Evolutionary conservation across 371 early-diverging fungal genomes (phyloP).

Genomic region (Mortierella sp.): DNA sequence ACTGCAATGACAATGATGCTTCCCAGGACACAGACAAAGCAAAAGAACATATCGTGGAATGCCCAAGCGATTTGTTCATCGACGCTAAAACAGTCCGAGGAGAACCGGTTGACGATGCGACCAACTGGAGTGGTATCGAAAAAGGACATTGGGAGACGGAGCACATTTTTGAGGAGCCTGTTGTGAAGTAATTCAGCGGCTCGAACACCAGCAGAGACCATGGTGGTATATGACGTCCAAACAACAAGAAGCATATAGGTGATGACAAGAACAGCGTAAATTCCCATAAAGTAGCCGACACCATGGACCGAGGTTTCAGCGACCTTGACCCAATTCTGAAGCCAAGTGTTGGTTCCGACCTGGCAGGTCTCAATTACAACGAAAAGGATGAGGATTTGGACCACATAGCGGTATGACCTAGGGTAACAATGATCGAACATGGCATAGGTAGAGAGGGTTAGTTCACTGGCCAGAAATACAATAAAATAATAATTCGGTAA

Average conservation of each 20-base stretch:
- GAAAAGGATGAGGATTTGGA: slow-evolving; percentile 59
- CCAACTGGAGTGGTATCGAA: slow-evolving; percentile 84
- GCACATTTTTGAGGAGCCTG: slow-evolving; percentile 34
- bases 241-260: slow-evolving; percentile 20
- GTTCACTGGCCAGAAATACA: no score
- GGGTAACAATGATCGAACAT: neutral
- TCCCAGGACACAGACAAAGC: slow-evolving; percentile 48
- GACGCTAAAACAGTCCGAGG: slow-evolving; percentile 77
- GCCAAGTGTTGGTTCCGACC: slow-evolving; percentile 72
- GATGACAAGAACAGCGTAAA: slow-evolving; percentile 31
- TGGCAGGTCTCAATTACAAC: slow-evolving; percentile 60
- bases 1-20: slow-evolving; percentile 43
- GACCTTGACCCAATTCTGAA: slow-evolving; percentile 62
- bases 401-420: slow-evolving; percentile 23
- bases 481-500: no score
- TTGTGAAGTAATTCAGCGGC: slow-evolving; percentile 22
- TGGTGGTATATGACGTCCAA: slow-evolving; percentile 24
- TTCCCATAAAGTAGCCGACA: slow-evolving; percentile 40
- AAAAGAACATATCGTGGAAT: slow-evolving; percentile 61
- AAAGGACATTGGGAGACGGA: slow-evolving; percentile 77
- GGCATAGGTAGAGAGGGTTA: no score
- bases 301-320: slow-evolving; percentile 37
- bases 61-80: slow-evolving; percentile 67
- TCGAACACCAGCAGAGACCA: slow-evolving; percentile 31
- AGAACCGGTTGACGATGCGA: slow-evolving; percentile 87